These are phyloP conservation scores for Cryptosporidium sp. DNA, from an alignment of 169 alveolate species.

Conservation along the genomic window DNA sequence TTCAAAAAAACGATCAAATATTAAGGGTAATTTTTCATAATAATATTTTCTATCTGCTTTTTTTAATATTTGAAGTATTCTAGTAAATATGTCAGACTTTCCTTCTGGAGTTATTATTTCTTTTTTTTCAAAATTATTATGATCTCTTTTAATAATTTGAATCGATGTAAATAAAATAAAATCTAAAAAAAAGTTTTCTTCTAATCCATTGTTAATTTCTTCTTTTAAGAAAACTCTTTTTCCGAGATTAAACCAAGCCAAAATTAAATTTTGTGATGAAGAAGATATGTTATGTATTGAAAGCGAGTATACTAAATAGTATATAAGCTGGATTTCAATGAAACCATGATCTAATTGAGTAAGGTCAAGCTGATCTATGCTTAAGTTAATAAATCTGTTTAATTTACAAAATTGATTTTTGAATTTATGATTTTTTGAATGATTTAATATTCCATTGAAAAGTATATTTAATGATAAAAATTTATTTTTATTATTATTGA, in stretches of 20 bases:
- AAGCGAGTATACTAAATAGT: constrained; percentile 19
- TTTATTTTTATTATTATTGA: constrained; percentile 6
- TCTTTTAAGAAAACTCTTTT: not conserved
- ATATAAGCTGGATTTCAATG: constrained; percentile 17
- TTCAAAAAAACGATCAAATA: constrained; percentile 9
- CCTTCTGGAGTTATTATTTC: constrained; percentile 3
- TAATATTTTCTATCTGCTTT: constrained; percentile 15
- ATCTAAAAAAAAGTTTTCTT: constrained; percentile 5
- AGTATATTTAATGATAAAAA: constrained; percentile 17
- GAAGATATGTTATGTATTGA: constrained; percentile 15
- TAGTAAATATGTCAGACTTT: not conserved
- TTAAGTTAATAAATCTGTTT: not conserved
- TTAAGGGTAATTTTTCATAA: constrained; percentile 6
- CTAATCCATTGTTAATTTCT: no score
- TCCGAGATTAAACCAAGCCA: constrained; percentile 41
- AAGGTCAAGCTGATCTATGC: not conserved
- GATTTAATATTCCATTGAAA: constrained; percentile 24
- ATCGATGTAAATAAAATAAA: constrained; percentile 28
- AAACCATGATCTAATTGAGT: not conserved
- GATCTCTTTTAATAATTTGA: constrained; percentile 10
- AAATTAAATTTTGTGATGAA: constrained; percentile 38
- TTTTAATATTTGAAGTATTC: constrained; percentile 13
- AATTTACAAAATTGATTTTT: not conserved
- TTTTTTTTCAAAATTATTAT: not conserved
- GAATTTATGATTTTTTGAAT: not conserved